These are phyloP conservation scores for Aureobasidium leucospermi DNA, from an alignment of 2,329 filamentous ascomycete genomes.

Conservation along the genomic window DNA sequence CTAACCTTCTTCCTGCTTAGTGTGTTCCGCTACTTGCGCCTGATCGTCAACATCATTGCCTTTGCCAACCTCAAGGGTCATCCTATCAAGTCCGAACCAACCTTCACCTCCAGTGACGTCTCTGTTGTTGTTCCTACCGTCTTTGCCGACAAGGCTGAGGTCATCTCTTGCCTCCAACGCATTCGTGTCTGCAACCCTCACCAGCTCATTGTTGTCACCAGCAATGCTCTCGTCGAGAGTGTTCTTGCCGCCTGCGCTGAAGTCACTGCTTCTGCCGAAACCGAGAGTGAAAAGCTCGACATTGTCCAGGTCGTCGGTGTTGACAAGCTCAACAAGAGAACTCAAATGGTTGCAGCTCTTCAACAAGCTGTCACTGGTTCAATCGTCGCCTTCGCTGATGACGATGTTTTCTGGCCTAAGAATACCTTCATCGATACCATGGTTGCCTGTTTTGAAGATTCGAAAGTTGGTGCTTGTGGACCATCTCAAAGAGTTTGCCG, in stretches of 20 bases:
- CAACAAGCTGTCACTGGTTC: conserved; percentile 21
- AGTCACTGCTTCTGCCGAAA: background rate
- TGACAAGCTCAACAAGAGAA: conserved; percentile 27
- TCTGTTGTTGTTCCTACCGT: conserved; percentile 29
- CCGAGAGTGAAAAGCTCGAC: conserved; percentile 14
- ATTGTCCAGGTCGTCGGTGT: conserved; percentile 26
- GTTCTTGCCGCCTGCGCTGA: conserved; percentile 14
- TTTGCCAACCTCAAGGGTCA: conserved; percentile 24
- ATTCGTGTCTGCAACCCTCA: conserved; percentile 22
- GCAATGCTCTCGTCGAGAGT: conserved; percentile 19
- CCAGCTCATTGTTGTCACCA: conserved; percentile 25
- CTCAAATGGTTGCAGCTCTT: conserved; percentile 27
- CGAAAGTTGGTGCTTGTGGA: conserved; percentile 46
- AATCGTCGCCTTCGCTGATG: conserved; percentile 28
- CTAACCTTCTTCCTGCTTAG: conserved; percentile 18
- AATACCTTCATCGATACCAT: conserved; percentile 24
- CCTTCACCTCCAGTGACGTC: conserved; percentile 22
- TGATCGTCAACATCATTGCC: conserved; percentile 24
- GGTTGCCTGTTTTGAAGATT: conserved; percentile 36
- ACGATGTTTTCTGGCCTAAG: conserved; percentile 30
- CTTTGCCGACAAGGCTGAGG: conserved; percentile 25
- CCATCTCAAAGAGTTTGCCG: conserved; percentile 50
- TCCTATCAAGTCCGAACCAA: conserved; percentile 21
- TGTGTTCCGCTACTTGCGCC: conserved; percentile 23
- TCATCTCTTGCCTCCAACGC: conserved; percentile 23